These are phyloP conservation scores for Ramaria sp. DNA, from an alignment of 768 basidiomycete genomes.

Conservation along the genomic window DNA sequence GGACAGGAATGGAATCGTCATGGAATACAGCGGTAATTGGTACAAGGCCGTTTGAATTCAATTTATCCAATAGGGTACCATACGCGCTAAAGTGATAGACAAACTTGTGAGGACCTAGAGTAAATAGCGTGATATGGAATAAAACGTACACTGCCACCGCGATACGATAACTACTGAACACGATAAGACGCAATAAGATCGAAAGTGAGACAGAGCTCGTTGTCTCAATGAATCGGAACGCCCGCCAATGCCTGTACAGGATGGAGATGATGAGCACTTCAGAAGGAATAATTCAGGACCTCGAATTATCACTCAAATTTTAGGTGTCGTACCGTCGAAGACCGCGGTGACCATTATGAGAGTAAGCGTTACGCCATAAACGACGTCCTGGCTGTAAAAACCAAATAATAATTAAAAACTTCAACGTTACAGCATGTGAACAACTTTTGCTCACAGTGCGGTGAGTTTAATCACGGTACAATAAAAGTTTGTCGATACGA, in stretches of 20 bases:
- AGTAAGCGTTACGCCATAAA: neutral
- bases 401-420: neutral
- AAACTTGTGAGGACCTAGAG: neutral
- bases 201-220: neutral
- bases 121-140: neutral
- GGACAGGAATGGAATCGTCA: neutral
- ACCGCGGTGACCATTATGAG: neutral
- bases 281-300: neutral
- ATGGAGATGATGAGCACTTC: neutral
- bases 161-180: neutral
- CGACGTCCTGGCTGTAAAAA: neutral
- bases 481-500: neutral
- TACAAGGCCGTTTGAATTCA: neutral
- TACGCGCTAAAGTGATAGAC: neutral
- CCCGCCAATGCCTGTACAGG: neutral
- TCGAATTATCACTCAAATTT: neutral
- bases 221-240: neutral
- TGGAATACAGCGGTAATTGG: neutral
- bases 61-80: neutral
- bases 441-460: neutral
- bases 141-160: neutral
- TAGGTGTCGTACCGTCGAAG: neutral
- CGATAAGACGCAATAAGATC: neutral
- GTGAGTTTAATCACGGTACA: neutral
- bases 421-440: neutral